phyloP scores from a whole-genome alignment of 345 rosid species.

The Citrus cavaleriei region DNA sequence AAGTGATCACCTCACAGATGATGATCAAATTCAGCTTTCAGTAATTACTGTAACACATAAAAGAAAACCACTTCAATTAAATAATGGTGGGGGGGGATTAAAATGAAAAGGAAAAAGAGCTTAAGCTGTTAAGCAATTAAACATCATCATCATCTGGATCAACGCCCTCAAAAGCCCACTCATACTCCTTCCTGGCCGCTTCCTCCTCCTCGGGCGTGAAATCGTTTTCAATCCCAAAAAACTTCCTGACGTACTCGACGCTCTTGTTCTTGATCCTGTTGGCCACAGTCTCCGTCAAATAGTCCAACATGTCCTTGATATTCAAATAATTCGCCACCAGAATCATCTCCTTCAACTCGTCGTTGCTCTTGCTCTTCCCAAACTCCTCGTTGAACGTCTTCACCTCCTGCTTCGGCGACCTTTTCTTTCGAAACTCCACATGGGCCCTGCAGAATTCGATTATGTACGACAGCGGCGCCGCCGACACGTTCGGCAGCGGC shows the following conservation, averaged over 20 bases:
- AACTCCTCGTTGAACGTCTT: slow-evolving; percentile 9
- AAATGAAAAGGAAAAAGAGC: too few relatives aligned
- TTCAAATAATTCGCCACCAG: slow-evolving; percentile 34
- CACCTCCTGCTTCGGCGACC: slow-evolving; percentile 2
- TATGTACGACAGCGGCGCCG: slow-evolving; percentile 10
- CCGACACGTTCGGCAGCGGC: slow-evolving; percentile 29
- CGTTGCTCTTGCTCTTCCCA: slow-evolving; percentile 2
- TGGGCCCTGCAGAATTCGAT: slow-evolving; percentile 27
- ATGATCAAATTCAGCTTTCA: too few relatives aligned
- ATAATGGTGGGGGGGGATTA: too few relatives aligned
- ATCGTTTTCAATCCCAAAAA: slow-evolving; percentile 38
- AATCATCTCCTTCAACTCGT: slow-evolving; percentile 25
- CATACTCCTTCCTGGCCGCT: slow-evolving; percentile 9
- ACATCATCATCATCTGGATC: background rate
- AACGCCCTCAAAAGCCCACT: slow-evolving; percentile 33
- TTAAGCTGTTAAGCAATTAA: too few relatives aligned
- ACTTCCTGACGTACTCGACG: slow-evolving; percentile 33
- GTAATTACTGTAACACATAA: too few relatives aligned
- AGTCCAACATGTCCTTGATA: slow-evolving; percentile 26
- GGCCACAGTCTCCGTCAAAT: slow-evolving; percentile 23
- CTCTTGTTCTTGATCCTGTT: slow-evolving; percentile 37
- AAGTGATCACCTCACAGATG: too few relatives aligned
- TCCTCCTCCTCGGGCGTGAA: slow-evolving; percentile 40
- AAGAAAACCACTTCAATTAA: too few relatives aligned
- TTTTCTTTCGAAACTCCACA: slow-evolving; percentile 1